Base-by-base conservation (phyloP, 2,329 filamentous ascomycete genomes). In the Phyllosticta paracitricarpa region DNA sequence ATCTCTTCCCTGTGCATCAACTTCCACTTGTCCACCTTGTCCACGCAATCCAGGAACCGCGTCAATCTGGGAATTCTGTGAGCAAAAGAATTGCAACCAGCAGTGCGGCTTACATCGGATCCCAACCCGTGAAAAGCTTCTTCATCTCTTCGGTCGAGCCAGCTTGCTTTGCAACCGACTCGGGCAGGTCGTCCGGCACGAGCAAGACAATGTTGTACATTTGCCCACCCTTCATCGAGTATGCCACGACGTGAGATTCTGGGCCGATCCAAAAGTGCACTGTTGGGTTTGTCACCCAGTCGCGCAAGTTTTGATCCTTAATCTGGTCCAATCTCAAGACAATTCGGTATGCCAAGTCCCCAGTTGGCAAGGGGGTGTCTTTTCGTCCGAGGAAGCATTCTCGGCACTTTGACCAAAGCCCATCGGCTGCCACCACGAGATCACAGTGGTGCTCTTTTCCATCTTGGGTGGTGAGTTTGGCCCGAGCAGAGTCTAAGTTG, bases 171-270 rank as follows among this genome's bases (percentile, higher is more conserved):
- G 79, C 76, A 1, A 85, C 80, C 1, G 78, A 78, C 1, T 75
- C 70, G 0, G 84, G 83, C 0, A 88, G 69, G 64, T 86, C 79
- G 67, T 89, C 86, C 0, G 87, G 86, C 9, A 83, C 80, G 1
- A 88, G 72, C 1, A 89, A 72, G 0, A 89, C 86, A 4, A 89
- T 78, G 62, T 89, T 89, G 65, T 83, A 86, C 76, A 85, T 79
- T 0, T 75, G 73, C 0, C 84, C 84, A 0, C 75, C 79, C 0
- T 83, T 77, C 57, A 89, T 68, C 0, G 83, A 83, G 69, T 89
- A 89, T 0, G 79, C 81, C 0, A 88, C 82, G 0, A 79, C 83
- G 66, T 89, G 85, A 1, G 81, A 77, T 0, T 77, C 76, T 0
- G 85, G 83, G 0, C 86, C 86, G 8, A 85, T 75, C 86, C 86